A percentile compares a stretch with the other conserved stretches of the same genome.
Evolutionary conservation across 2,329 filamentous ascomycete genomes (phyloP).

Genomic region (Amauroascus verrucosus): DNA sequence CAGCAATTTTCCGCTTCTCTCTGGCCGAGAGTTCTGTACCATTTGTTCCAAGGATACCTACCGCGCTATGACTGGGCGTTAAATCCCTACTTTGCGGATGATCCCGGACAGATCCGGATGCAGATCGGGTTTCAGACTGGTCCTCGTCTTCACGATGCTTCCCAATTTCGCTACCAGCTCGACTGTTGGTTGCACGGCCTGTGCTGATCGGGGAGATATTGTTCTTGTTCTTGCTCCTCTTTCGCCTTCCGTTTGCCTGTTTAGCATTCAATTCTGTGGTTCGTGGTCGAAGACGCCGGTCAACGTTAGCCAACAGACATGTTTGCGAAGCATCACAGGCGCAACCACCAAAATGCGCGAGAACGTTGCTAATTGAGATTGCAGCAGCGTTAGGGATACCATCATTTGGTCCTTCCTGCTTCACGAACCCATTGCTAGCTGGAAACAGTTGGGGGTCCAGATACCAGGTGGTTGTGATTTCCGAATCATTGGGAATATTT

Average conservation of each 20-base stretch:
- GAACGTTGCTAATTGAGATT: slow-evolving; percentile 39
- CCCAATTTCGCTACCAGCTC: slow-evolving; percentile 49
- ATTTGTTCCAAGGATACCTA: slow-evolving; percentile 32
- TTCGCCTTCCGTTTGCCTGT: slow-evolving; percentile 39
- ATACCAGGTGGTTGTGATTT: slow-evolving; percentile 43
- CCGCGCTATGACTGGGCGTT: slow-evolving; percentile 46
- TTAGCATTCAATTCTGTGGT: slow-evolving; percentile 28
- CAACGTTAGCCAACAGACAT: slow-evolving; percentile 35
- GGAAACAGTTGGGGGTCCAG: slow-evolving; percentile 33
- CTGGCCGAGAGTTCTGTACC: slow-evolving; percentile 49
- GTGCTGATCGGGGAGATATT: slow-evolving; percentile 45
- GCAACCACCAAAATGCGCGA: slow-evolving; percentile 42
- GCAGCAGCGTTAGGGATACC: slow-evolving; percentile 33
- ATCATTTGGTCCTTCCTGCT: slow-evolving; percentile 31
- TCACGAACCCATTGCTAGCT: slow-evolving; percentile 32
- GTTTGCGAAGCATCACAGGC: slow-evolving; percentile 33
- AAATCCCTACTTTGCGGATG: slow-evolving; percentile 52
- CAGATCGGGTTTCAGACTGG: slow-evolving; percentile 46
- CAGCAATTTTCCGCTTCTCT: slow-evolving; percentile 53
- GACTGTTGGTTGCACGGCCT: slow-evolving; percentile 44
- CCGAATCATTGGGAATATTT: slow-evolving; percentile 51
- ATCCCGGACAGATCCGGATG: slow-evolving; percentile 46
- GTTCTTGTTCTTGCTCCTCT: slow-evolving; percentile 39
- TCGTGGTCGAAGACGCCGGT: slow-evolving; percentile 34
- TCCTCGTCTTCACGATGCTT: slow-evolving; percentile 47